These are phyloP conservation scores for Verticillium klebahnii DNA, from an alignment of 2,329 filamentous ascomycete genomes.

Conservation along the genomic window DNA sequence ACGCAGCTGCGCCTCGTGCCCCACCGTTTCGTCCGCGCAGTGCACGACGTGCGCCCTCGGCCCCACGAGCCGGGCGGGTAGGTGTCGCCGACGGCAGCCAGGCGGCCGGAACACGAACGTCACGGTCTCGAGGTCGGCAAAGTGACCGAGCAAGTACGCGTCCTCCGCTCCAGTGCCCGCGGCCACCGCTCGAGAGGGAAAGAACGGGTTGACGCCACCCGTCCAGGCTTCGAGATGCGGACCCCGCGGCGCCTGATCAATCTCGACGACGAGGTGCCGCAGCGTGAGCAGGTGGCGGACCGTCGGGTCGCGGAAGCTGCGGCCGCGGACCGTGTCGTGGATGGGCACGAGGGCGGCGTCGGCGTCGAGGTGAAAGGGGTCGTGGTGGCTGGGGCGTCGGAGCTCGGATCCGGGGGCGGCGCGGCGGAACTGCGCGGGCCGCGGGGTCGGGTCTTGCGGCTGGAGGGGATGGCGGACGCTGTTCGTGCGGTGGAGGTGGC, in stretches of 20 bases:
- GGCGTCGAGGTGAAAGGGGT: neutral
- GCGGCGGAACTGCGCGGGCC: neutral
- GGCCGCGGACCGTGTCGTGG: neutral
- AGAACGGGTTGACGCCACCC: too few relatives aligned
- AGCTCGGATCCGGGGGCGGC: neutral
- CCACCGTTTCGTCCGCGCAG: neutral
- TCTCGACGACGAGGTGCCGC: neutral
- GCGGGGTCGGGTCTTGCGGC: neutral
- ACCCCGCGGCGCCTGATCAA: neutral
- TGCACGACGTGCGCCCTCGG: neutral
- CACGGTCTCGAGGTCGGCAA: neutral
- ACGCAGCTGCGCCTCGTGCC: neutral
- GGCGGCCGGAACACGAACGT: neutral
- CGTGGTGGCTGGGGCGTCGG: neutral
- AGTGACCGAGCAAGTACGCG: neutral
- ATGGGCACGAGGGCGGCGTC: neutral
- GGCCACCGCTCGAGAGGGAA: too few relatives aligned
- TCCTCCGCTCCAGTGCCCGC: neutral
- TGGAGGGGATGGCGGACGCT: neutral
- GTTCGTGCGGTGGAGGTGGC: neutral
- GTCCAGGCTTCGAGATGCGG: neutral
- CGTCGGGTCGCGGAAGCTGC: neutral
- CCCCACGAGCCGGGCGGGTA: neutral
- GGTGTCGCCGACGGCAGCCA: neutral
- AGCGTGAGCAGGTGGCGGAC: neutral